Conservation (phyloP, 768 basidiomycete genomes). For the Terana coerulea region DNA sequence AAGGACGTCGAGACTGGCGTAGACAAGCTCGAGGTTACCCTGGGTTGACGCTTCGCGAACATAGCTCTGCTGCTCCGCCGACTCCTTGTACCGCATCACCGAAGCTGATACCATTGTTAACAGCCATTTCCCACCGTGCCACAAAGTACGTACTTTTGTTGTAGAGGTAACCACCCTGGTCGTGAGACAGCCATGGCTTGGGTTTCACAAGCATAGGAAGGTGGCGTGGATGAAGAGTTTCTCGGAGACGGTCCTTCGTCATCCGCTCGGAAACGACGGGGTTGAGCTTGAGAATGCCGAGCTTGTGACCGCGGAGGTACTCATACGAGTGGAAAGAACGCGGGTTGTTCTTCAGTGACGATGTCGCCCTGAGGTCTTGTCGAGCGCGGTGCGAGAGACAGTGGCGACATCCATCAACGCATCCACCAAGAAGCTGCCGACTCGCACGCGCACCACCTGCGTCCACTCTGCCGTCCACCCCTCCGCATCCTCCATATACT, state of each 20-base stretch:
- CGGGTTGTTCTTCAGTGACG: constrained; percentile 77
- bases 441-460: constrained; percentile 64
- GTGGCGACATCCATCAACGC: constrained; percentile 81
- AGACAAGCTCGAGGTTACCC: constrained; percentile 81
- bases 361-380: constrained; percentile 57
- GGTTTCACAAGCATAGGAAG: constrained; percentile 94
- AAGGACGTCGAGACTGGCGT: constrained; percentile 85
- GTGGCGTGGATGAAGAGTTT: constrained; percentile 86
- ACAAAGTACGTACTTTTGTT: constrained; percentile 53
- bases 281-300: constrained; percentile 90
- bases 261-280: constrained; percentile 73
- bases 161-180: constrained; percentile 81
- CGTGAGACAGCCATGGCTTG: constrained; percentile 75
- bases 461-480: constrained; percentile 84
- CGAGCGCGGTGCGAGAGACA: constrained; percentile 55
- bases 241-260: constrained; percentile 64
- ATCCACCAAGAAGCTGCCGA: constrained; percentile 83
- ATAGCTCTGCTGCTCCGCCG: constrained; percentile 76
- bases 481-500: constrained; percentile 61
- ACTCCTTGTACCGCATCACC: constrained; percentile 94
- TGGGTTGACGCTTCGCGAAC: constrained; percentile 67
- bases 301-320: constrained; percentile 86
- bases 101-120: constrained; percentile 36
- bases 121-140: not conserved
- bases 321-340: constrained; percentile 92